Base-by-base conservation (phyloP, 371 early-diverging fungal genomes). In the Lichtheimia hyalospora region DNA sequence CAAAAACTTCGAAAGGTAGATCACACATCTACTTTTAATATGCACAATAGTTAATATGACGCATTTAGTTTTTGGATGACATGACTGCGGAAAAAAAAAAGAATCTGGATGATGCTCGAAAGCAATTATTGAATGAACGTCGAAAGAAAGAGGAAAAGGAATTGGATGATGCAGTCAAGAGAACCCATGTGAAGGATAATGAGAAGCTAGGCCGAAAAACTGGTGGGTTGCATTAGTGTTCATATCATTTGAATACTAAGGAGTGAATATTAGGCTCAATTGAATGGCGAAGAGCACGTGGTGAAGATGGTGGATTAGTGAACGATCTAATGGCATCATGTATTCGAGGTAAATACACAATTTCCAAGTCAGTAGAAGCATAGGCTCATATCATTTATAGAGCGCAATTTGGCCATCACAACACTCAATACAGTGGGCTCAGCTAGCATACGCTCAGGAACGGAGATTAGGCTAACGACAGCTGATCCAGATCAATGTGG, bases 151-250 rank as follows among this genome's bases (percentile, higher is more conserved):
- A 87, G 51, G 58, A 76, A 41, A 44, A 68, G 0, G 79, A 87
- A 49, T 62, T 85, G 23, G 62, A 71, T 10, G 54, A 73, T 23
- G 60, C 66, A 0, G 59, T 65, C 12, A 28, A 55, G 41, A 73
- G 75, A 16, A 46, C 41, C 0, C 16, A 54, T 7, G 54, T 68
- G 13, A 68, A 67, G 15, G 59, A 63, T 3, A 69, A 67, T 1
- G 84, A 86, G 28, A 18, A 72, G 28, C 6, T 68, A 3, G 86
- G 86, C n/a, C 73, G 88, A 52, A 67, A 79, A 54, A 85, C 84
- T 50, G 80, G 79, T 75, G 66, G 50, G 52, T 20, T 12, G 12
- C 8, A 3, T 18, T 16, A 21, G 34, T 34, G 34, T 6, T 34
- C 0, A 8, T 10, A 8, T 34, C 10, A 20, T 39, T 6, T n/a